These are phyloP conservation scores for Saccharata proteae DNA, from an alignment of 2,329 filamentous ascomycete genomes.

Conservation along the genomic window DNA sequence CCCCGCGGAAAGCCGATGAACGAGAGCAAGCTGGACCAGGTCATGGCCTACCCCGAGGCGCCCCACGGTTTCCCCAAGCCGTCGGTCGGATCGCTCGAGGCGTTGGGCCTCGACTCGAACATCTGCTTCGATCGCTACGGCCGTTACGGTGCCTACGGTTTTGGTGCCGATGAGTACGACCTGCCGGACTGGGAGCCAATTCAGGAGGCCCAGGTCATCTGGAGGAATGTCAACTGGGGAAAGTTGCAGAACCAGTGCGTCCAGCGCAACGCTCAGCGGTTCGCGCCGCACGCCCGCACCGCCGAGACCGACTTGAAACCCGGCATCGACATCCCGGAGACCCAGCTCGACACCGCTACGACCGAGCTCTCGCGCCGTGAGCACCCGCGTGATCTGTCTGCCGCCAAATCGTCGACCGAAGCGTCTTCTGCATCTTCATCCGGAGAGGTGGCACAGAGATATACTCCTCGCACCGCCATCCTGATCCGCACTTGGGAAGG, in stretches of 20 bases:
- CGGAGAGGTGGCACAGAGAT: conserved; percentile 14
- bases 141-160: conserved; percentile 44
- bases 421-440: neutral
- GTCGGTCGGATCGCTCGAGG: conserved; percentile 25
- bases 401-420: neutral
- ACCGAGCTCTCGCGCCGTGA: conserved; percentile 7
- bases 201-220: conserved; percentile 32
- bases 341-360: conserved; percentile 3
- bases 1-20: conserved; percentile 42
- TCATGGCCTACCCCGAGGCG: conserved; percentile 48
- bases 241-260: conserved; percentile 55
- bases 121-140: conserved; percentile 52
- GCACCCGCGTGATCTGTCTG: neutral
- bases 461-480: conserved; percentile 32
- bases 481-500: conserved; percentile 36
- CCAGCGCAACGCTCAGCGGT: conserved; percentile 54
- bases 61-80: conserved; percentile 32
- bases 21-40: conserved; percentile 46
- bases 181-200: conserved; percentile 27
- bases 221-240: conserved; percentile 59
- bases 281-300: conserved; percentile 28
- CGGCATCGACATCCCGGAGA: conserved; percentile 6
- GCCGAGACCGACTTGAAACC: conserved; percentile 10
- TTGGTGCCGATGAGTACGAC: conserved; percentile 38
- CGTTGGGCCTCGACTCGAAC: conserved; percentile 32